A percentile compares a stretch with the other conserved stretches of the same genome.
phyloP scores from a whole-genome alignment of 805 yeast species.

The Hermanozyma aechmeae region DNA sequence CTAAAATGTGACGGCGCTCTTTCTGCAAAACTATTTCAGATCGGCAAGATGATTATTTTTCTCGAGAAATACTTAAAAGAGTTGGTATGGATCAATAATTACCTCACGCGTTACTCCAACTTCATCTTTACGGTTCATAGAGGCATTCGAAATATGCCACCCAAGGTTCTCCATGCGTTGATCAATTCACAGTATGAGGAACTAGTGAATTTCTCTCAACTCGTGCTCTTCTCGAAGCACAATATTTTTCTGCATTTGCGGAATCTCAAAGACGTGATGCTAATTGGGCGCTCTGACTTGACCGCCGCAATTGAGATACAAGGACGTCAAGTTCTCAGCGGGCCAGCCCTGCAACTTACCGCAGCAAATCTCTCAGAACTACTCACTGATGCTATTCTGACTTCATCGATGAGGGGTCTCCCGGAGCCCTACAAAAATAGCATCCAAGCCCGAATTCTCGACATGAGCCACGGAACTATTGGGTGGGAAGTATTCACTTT shows the following conservation, averaged over 20 bases:
- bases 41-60: conserved; percentile 67
- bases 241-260: conserved; percentile 44
- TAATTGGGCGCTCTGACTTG: conserved; percentile 77
- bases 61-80: conserved; percentile 60
- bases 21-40: conserved; percentile 43
- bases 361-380: conserved; percentile 58
- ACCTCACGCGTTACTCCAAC: conserved; percentile 23
- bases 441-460: conserved; percentile 77
- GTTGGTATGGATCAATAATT: conserved; percentile 49
- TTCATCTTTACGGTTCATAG: conserved; percentile 19
- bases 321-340: conserved; percentile 43
- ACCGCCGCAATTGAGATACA: conserved; percentile 53
- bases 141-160: conserved; percentile 24
- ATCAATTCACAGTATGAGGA: conserved; percentile 39
- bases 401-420: conserved; percentile 38
- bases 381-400: conserved; percentile 53
- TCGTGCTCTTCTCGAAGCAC: conserved; percentile 38
- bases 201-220: conserved; percentile 42
- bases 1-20: conserved; percentile 21
- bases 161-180: conserved; percentile 26
- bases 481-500: conserved; percentile 94
- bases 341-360: conserved; percentile 55
- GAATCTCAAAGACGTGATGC: conserved; percentile 54
- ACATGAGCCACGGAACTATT: conserved; percentile 55
- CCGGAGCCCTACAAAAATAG: conserved; percentile 34